phyloP scores from a whole-genome alignment of 2,329 filamentous ascomycete genomes.

The Leptographium wingfieldii region DNA sequence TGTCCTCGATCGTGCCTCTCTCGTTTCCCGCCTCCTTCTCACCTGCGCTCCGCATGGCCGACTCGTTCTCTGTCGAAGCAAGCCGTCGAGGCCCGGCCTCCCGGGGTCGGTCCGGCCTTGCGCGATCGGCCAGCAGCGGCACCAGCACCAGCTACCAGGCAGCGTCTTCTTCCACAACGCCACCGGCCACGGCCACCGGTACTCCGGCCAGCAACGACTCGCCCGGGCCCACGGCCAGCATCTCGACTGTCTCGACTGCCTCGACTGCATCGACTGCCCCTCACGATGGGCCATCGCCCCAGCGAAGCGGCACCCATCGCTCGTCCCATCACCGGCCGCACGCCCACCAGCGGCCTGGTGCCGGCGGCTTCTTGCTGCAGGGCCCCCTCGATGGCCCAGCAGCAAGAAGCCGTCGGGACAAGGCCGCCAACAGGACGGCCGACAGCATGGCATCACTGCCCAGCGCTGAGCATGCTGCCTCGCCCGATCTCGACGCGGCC shows the following conservation, averaged over 20 bases:
- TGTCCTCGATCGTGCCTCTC: neutral
- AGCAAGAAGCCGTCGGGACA: neutral
- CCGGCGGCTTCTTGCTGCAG: constrained; percentile 1
- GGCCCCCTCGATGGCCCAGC: neutral
- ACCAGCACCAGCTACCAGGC: neutral
- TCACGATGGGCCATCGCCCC: neutral
- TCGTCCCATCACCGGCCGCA: neutral
- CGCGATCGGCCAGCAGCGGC: neutral
- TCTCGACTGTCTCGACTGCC: no score
- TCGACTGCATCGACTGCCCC: no score
- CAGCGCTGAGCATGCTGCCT: neutral
- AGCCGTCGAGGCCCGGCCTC: neutral
- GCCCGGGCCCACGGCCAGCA: neutral
- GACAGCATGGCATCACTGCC: no score
- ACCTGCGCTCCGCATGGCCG: neutral
- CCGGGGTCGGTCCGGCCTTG: neutral
- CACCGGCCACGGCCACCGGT: neutral
- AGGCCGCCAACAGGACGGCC: neutral
- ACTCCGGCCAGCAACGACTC: neutral
- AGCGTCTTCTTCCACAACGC: neutral
- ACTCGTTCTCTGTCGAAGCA: neutral
- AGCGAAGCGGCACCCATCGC: neutral
- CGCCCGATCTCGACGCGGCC: constrained; percentile 58
- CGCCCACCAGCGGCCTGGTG: constrained; percentile 1
- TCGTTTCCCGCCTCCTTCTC: neutral